phyloP scores from a whole-genome alignment of 257 asterid species.

The Anisodus tanguticus region DNA sequence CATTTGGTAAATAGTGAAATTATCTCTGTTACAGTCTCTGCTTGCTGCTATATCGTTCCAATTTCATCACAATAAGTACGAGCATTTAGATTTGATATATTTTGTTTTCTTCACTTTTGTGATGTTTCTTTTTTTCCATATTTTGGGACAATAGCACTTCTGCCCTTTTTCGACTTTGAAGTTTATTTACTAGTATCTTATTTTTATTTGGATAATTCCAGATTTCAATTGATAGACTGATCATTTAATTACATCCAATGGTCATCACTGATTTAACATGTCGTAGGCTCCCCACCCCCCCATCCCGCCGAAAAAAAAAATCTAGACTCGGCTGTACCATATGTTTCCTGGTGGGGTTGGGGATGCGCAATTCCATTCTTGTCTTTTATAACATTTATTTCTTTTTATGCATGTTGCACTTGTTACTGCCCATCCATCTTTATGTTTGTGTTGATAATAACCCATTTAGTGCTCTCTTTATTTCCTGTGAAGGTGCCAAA shows the following conservation, averaged over 20 bases:
- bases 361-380: neutral
- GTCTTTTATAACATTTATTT: neutral
- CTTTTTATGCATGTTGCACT: conserved; percentile 5
- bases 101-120: neutral
- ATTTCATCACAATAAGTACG: neutral
- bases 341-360: neutral
- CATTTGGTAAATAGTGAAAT: neutral
- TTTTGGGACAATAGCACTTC: neutral
- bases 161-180: neutral
- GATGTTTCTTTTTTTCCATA: neutral
- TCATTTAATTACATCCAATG: neutral
- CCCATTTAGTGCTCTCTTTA: neutral
- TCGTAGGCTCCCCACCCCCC: neutral
- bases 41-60: neutral
- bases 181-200: conserved; percentile 3
- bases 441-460: neutral
- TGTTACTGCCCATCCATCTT: neutral
- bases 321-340: neutral
- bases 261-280: neutral
- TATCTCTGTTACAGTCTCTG: neutral
- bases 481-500: conserved; percentile 46
- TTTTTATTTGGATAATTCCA: neutral
- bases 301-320: neutral
- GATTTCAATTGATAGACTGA: neutral
- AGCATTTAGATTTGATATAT: neutral